Conservation (phyloP, 208 protist species). For the Plasmodiophora brassicae region DNA sequence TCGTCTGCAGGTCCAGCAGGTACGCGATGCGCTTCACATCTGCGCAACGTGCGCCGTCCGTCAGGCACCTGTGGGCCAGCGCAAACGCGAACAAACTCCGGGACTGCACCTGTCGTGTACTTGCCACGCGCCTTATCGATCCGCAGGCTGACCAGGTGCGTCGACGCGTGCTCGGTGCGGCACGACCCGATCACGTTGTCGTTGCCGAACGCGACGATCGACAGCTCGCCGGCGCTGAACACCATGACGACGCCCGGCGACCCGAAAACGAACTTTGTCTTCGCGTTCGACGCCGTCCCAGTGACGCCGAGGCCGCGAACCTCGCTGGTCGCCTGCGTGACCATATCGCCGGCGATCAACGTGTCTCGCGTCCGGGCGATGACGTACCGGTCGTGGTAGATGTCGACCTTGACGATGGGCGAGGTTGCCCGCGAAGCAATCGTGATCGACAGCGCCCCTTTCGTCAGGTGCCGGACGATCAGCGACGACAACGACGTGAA, state of each 20-base stretch:
- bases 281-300: background rate
- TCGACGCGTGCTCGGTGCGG: conserved; percentile 87
- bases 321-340: conserved; percentile 53
- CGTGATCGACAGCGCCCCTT: conserved; percentile 69
- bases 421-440: conserved; percentile 86
- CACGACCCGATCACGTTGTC: conserved; percentile 86
- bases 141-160: conserved; percentile 83
- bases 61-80: no score
- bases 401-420: conserved; percentile 87
- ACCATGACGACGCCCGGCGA: conserved; percentile 68
- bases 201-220: conserved; percentile 77
- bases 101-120: background rate
- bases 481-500: conserved; percentile 85
- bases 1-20: conserved; percentile 86
- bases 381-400: conserved; percentile 88
- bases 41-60: background rate
- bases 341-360: conserved; percentile 88
- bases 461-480: conserved; percentile 86
- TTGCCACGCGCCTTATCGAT: conserved; percentile 51
- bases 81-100: background rate
- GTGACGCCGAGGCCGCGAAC: no score
- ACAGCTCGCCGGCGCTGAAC: conserved; percentile 88
- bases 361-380: conserved; percentile 86
- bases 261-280: background rate
- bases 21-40: conserved; percentile 83